Evolutionary conservation across 768 basidiomycete genomes (phyloP), one percentile per base, ranked within the genome.

Genomic region (Hericium rajendrae): DNA sequence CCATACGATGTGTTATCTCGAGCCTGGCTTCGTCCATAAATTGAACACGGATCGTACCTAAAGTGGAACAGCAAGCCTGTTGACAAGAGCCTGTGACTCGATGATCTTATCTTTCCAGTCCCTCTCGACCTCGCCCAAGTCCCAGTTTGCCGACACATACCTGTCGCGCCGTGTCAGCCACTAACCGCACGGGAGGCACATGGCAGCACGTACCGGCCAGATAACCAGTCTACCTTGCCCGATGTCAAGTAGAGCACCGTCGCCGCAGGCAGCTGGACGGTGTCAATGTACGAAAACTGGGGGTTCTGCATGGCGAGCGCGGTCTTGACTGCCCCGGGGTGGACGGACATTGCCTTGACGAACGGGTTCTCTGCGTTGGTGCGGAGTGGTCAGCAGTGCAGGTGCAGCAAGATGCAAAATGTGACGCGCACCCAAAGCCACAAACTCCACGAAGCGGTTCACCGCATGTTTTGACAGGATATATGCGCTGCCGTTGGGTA

Each of bases 211-310:
- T 8, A 66, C 63, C 60, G 59, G 39, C 66, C 65, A n/a, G 52
- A 62, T 26, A 66, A 51, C 60, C 58, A 67, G 38, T 63, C 64
- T 26, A 56, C 49, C 46, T 49, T 60, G 8, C 66, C 66, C 51
- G 64, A 62, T 0, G 66, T 64, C 39, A 65, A 38, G 22, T 57
- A 61, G 20, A 67, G 32, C 32, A 54, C 57, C 12, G 65, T 63
- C 2, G 65, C 62, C 9, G 63, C 63, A 11, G 63, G 63, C 5
- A 66, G 59, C 48, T 60, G 56, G 1, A 62, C n/a, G 6, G 60
- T 59, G 46, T 66, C 62, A 9, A 55, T 51, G 16, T 46, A 20
- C 15, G n/a, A 12, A 18, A 11, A 5, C 15, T 28, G 13, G 52
- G 38, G 49, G 10, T 20, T 37, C 38, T 39, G 9, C 38, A 28